Evolutionary conservation across 148 eudicot genomes (phyloP).

Genomic region (Diospyros kaki): DNA sequence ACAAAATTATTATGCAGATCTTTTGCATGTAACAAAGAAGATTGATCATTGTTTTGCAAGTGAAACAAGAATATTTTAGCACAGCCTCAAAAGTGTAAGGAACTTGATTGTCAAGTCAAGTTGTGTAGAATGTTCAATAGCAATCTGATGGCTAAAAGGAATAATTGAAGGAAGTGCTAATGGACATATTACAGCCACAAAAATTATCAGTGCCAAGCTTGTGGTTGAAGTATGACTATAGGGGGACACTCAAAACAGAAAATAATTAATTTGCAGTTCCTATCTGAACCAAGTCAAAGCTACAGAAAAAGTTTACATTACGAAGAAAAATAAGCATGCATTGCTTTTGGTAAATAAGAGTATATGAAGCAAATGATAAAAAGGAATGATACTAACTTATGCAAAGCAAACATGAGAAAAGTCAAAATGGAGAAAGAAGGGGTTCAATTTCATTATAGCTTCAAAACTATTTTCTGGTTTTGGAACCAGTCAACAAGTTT

Average conservation of each 20-base stretch:
- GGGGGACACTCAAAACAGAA: neutral
- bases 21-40: neutral
- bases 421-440: too few relatives aligned
- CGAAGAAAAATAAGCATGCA: neutral
- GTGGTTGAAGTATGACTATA: neutral
- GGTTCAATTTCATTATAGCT: too few relatives aligned
- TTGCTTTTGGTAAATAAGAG: neutral
- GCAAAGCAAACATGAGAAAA: too few relatives aligned
- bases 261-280: neutral
- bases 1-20: neutral
- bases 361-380: too few relatives aligned
- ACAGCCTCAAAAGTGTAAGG: neutral
- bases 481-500: too few relatives aligned
- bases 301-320: too few relatives aligned
- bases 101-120: neutral
- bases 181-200: too few relatives aligned
- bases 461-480: too few relatives aligned
- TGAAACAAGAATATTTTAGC: neutral
- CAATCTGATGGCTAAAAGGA: neutral
- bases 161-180: too few relatives aligned
- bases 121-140: conserved; percentile 7
- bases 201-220: too few relatives aligned
- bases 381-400: too few relatives aligned
- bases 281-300: too few relatives aligned
- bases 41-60: neutral